Conservation (phyloP, 805 yeast genomes). For the Vanderwaltozyma verrucispora region DNA sequence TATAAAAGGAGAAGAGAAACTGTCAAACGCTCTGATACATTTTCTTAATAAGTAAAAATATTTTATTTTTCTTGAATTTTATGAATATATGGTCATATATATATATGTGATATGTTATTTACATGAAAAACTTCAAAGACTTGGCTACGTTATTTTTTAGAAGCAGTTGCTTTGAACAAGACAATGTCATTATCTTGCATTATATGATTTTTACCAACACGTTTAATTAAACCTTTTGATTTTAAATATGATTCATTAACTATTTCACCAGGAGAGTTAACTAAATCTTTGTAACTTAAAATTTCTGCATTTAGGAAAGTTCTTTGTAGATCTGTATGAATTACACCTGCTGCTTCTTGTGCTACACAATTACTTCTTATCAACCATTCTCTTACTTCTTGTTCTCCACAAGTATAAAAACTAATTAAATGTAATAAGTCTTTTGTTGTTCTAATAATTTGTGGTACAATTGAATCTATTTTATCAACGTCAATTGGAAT, state of each 20-base stretch:
- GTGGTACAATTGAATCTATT: conserved; percentile 46
- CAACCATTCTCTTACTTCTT: conserved; percentile 86
- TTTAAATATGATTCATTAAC: conserved; percentile 19
- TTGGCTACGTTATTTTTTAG: conserved; percentile 34
- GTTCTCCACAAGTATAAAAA: conserved; percentile 78
- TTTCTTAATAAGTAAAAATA: no score
- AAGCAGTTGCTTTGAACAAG: conserved; percentile 62
- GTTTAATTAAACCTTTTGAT: conserved; percentile 20
- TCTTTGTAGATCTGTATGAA: conserved; percentile 74
- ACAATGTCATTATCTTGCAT: conserved; percentile 82
- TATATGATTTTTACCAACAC: conserved; percentile 56
- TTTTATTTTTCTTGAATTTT: no score
- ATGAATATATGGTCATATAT: no score
- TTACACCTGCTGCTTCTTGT: conserved; percentile 84
- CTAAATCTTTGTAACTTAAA: conserved; percentile 52
- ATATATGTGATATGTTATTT: no score
- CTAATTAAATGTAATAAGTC: conserved; percentile 60
- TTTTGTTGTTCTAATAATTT: conserved; percentile 57
- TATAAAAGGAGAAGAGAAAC: conserved; percentile 21
- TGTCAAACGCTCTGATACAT: conserved; percentile 31
- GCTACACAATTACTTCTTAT: conserved; percentile 66
- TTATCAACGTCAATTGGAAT: conserved; percentile 11
- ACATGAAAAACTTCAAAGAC: conserved; percentile 1
- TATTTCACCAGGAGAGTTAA: conserved; percentile 4
- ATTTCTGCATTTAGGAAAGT: conserved; percentile 76